phyloP scores from a whole-genome alignment of 169 alveolate genomes.

The Miamiensis avidus region DNA sequence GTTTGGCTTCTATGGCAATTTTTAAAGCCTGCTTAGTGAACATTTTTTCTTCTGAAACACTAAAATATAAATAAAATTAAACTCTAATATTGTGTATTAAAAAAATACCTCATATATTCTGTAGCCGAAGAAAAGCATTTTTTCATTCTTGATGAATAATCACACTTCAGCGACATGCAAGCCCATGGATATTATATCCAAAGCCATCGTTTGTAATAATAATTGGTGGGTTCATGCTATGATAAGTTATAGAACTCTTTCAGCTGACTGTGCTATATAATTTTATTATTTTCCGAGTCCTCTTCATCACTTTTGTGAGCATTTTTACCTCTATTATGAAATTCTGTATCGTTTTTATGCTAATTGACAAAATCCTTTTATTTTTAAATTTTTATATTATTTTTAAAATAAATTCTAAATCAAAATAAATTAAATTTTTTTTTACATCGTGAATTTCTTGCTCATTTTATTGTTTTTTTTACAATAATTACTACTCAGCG shows the following conservation, averaged over 20 bases:
- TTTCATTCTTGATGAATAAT: constrained; percentile 41
- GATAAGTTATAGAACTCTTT: constrained; percentile 23
- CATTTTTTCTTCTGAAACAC: constrained; percentile 45
- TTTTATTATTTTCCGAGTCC: background rate
- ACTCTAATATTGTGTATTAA: too few species aligned
- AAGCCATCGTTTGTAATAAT: constrained; percentile 69
- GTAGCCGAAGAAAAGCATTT: constrained; percentile 43
- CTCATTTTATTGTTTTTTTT: background rate
- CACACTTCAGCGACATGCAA: constrained; percentile 42
- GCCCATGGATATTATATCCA: constrained; percentile 71
- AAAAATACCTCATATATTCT: constrained; percentile 32
- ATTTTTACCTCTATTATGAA: too few species aligned
- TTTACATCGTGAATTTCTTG: background rate
- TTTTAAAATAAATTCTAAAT: too few species aligned
- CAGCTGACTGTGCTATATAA: background rate
- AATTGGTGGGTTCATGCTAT: constrained; percentile 41
- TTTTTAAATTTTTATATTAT: too few species aligned
- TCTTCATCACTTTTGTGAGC: background rate
- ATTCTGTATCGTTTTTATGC: too few species aligned
- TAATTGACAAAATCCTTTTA: too few species aligned
- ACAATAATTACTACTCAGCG: background rate
- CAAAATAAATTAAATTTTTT: too few species aligned
- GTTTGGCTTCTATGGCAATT: constrained; percentile 49
- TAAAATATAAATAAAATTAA: too few species aligned
- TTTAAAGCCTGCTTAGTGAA: constrained; percentile 47